A percentile compares a stretch with the other conserved stretches of the same genome.
Conservation (phyloP, 2,329 filamentous ascomycete species). For the Neospermospora avenae region DNA sequence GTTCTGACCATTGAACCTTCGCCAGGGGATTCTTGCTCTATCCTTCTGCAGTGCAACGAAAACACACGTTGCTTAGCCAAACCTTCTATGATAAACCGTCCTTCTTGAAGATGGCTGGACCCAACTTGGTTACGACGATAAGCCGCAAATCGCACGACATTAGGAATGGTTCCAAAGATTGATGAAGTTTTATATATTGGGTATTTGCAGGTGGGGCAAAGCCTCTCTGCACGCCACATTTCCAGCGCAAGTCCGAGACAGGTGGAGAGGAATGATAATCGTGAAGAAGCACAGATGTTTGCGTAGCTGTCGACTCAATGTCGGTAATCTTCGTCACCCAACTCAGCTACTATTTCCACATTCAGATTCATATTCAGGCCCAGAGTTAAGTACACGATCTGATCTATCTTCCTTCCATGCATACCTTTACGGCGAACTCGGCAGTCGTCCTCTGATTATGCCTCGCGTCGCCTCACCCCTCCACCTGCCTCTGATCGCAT, state of each 20-base stretch:
- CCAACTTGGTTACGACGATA: no score
- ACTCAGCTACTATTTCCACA: no score
- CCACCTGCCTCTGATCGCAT: background rate
- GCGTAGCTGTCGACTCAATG: background rate
- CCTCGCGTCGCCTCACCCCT: background rate
- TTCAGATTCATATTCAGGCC: background rate
- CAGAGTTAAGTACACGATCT: no score
- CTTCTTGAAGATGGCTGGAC: background rate
- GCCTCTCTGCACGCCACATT: background rate
- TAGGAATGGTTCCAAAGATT: background rate
- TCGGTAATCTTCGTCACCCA: no score
- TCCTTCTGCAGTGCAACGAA: background rate
- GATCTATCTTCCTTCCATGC: background rate
- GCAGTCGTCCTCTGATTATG: background rate
- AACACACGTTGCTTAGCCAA: background rate
- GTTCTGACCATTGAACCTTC: background rate
- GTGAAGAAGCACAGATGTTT: background rate
- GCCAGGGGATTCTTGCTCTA: background rate
- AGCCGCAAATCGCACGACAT: conserved; percentile 1
- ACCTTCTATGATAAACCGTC: conserved; percentile 1
- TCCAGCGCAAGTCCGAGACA: background rate
- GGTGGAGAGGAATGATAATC: background rate
- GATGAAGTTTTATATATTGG: background rate
- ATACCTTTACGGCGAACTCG: background rate
- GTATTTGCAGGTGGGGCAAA: background rate